phyloP scores from a whole-genome alignment of 768 basidiomycete species.

The Amanita fuliginea region DNA sequence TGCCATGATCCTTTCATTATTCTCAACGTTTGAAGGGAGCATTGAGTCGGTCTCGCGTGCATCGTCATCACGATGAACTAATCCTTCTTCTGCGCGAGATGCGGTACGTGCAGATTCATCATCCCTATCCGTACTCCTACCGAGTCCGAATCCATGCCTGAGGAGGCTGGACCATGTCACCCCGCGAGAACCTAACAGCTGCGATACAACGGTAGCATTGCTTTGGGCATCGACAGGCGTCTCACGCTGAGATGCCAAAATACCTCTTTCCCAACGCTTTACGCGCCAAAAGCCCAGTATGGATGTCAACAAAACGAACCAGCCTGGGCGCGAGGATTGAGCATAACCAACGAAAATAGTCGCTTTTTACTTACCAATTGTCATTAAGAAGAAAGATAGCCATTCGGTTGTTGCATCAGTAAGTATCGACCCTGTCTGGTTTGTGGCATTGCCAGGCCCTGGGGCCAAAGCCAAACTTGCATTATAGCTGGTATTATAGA shows the following conservation, averaged over 20 bases:
- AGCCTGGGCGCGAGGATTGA: slow-evolving; percentile 30
- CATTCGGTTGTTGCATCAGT: slow-evolving; percentile 81
- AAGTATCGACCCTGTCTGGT: slow-evolving; percentile 28
- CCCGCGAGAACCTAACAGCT: slow-evolving; percentile 29
- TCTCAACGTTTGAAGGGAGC: slow-evolving; percentile 21
- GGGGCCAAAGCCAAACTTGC: slow-evolving; percentile 12
- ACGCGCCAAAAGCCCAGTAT: slow-evolving; percentile 84
- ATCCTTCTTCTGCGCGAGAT: slow-evolving; percentile 21
- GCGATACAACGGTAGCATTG: slow-evolving; percentile 19
- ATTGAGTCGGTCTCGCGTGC: slow-evolving; percentile 24
- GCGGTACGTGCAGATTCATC: slow-evolving; percentile 16
- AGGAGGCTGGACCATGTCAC: slow-evolving; percentile 29
- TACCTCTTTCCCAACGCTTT: slow-evolving; percentile 78
- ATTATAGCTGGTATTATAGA: slow-evolving; percentile 23
- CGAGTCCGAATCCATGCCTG: slow-evolving; percentile 34
- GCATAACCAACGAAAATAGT: background rate
- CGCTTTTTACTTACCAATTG: slow-evolving; percentile 40
- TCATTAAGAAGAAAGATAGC: slow-evolving; percentile 94
- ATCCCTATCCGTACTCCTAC: slow-evolving; percentile 14
- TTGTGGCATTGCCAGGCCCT: slow-evolving; percentile 19
- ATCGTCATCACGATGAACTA: slow-evolving; percentile 9
- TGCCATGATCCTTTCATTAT: slow-evolving; percentile 29
- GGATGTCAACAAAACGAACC: slow-evolving; percentile 87
- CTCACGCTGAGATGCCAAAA: slow-evolving; percentile 43
- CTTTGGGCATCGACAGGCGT: slow-evolving; percentile 10